Evolutionary conservation across 139 green algal genomes (phyloP).

Genomic region (Trebouxia sp.): DNA sequence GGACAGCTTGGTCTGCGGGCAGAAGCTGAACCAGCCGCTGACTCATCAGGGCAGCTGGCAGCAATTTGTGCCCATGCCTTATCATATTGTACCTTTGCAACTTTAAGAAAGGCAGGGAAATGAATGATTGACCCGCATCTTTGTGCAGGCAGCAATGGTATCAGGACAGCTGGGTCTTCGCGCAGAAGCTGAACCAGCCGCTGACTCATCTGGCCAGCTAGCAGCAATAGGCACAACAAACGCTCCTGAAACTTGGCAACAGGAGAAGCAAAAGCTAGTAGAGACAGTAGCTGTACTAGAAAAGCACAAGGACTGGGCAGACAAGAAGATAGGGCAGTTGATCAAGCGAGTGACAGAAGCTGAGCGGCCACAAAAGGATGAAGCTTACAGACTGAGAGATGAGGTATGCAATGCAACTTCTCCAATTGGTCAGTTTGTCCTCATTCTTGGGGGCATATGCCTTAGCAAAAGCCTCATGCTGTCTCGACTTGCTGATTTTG

Average conservation of each 20-base stretch:
- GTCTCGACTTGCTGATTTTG: too few species aligned
- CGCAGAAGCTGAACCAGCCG: background rate
- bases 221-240: background rate
- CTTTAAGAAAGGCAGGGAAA: too few species aligned
- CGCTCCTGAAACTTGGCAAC: background rate
- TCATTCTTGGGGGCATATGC: too few species aligned
- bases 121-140: background rate
- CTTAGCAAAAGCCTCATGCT: too few species aligned
- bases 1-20: background rate
- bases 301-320: constrained; percentile 38
- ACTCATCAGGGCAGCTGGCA: background rate
- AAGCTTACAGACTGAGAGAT: constrained; percentile 17
- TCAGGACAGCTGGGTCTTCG: background rate
- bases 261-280: background rate
- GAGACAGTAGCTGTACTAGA: background rate
- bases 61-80: too few species aligned
- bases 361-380: constrained; percentile 35
- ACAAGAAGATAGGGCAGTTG: constrained; percentile 33
- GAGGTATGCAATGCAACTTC: too few species aligned
- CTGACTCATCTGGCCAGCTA: background rate
- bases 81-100: too few species aligned
- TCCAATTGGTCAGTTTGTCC: too few species aligned
- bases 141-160: background rate
- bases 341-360: constrained; percentile 31
- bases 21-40: background rate